These are phyloP conservation scores for Priceomyces castillae DNA, from an alignment of 805 yeast species.

Conservation along the genomic window DNA sequence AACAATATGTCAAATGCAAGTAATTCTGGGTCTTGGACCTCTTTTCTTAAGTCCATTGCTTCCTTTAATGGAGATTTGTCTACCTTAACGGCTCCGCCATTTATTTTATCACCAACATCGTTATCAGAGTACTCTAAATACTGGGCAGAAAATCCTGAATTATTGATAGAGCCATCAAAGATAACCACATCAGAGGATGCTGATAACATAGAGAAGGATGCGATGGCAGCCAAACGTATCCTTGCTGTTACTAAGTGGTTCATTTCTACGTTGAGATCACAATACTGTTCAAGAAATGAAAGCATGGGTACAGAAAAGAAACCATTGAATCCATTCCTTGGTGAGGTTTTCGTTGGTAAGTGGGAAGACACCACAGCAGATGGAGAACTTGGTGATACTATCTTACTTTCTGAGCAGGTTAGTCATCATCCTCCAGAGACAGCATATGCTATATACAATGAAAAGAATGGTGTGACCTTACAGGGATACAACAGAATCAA, in stretches of 20 bases:
- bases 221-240: slow-evolving; percentile 61
- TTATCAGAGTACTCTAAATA: slow-evolving; percentile 89
- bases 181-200: slow-evolving; percentile 42
- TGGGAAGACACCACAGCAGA: slow-evolving; percentile 61
- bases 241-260: slow-evolving; percentile 88
- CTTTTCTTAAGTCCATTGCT: slow-evolving; percentile 86
- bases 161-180: slow-evolving; percentile 69
- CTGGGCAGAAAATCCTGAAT: slow-evolving; percentile 92
- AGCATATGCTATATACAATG: slow-evolving; percentile 82
- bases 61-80: slow-evolving; percentile 92
- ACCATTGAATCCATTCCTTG: slow-evolving; percentile 94
- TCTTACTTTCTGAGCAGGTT: slow-evolving; percentile 85
- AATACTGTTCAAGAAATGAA: slow-evolving; percentile 90
- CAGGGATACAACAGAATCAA: slow-evolving; percentile 90
- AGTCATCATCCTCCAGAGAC: slow-evolving; percentile 97
- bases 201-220: slow-evolving; percentile 30
- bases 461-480: slow-evolving; percentile 60
- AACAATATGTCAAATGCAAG: slow-evolving; percentile 20
- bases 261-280: slow-evolving; percentile 85
- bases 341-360: slow-evolving; percentile 89
- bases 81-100: slow-evolving; percentile 95
- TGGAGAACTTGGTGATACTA: slow-evolving; percentile 66
- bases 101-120: slow-evolving; percentile 87
- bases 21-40: slow-evolving; percentile 69
- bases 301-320: slow-evolving; percentile 94